phyloP scores from a whole-genome alignment of 2,329 filamentous ascomycete species.

The Neonectria faginata region DNA sequence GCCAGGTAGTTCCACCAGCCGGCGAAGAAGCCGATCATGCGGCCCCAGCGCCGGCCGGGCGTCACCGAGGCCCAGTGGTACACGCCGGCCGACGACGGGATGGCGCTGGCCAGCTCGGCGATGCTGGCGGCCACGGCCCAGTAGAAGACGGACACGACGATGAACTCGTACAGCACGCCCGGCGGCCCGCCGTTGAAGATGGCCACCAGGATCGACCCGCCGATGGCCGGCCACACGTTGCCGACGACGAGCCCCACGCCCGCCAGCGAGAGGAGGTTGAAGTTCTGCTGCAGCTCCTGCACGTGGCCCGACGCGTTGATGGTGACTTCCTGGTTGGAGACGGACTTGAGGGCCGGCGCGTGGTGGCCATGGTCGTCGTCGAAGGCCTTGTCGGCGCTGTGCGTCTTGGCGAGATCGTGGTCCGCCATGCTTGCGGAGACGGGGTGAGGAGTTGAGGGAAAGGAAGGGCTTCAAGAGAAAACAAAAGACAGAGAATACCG shows the following conservation, averaged over 20 bases:
- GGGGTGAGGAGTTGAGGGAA: neutral
- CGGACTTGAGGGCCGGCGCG: slow-evolving; percentile 17
- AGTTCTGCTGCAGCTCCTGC: slow-evolving; percentile 54
- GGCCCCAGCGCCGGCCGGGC: slow-evolving; percentile 62
- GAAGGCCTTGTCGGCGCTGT: slow-evolving; percentile 26
- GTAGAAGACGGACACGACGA: slow-evolving; percentile 63
- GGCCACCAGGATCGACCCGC: slow-evolving; percentile 60
- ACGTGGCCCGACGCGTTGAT: slow-evolving; percentile 57
- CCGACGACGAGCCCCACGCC: slow-evolving; percentile 57
- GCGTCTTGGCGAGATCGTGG: slow-evolving; percentile 23
- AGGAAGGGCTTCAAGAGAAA: neutral
- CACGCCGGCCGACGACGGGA: slow-evolving; percentile 70
- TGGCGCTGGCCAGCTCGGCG: slow-evolving; percentile 70
- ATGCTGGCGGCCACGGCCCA: slow-evolving; percentile 69
- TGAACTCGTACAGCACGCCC: slow-evolving; percentile 72
- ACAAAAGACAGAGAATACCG: neutral
- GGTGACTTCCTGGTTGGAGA: slow-evolving; percentile 21
- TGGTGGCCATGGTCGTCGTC: slow-evolving; percentile 12
- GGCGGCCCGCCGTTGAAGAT: slow-evolving; percentile 72
- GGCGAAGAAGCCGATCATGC: slow-evolving; percentile 60
- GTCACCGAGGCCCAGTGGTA: slow-evolving; percentile 73
- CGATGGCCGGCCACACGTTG: slow-evolving; percentile 59
- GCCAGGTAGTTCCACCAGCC: slow-evolving; percentile 61
- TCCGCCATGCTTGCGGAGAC: slow-evolving; percentile 13
- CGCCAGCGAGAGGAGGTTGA: slow-evolving; percentile 56